Evolutionary conservation across 2,329 filamentous ascomycete genomes (phyloP).

Genomic region (Exophiala aquamarina): DNA sequence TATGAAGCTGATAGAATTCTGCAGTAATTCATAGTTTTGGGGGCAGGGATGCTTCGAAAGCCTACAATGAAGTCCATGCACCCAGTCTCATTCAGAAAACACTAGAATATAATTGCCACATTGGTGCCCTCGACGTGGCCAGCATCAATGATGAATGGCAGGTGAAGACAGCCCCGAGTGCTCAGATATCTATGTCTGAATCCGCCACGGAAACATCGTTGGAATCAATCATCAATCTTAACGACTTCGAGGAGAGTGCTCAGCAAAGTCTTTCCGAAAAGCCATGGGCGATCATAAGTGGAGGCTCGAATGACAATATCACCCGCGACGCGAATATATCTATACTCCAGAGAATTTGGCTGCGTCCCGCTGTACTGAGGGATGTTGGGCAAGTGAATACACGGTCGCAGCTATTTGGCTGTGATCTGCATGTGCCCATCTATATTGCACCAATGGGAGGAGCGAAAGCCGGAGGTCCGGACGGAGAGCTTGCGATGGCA

Average conservation of each 20-base stretch:
- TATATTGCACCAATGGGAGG: constrained; percentile 30
- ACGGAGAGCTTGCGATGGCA: constrained; percentile 44
- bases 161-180: too few relatives aligned
- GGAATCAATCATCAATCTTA: constrained; percentile 9
- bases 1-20: neutral
- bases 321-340: constrained; percentile 7
- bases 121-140: constrained; percentile 45
- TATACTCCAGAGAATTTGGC: constrained; percentile 43
- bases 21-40: constrained; percentile 75
- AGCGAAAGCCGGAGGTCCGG: constrained; percentile 44
- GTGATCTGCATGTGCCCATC: constrained; percentile 12
- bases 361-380: constrained; percentile 45
- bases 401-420: constrained; percentile 29
- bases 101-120: constrained; percentile 48
- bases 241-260: constrained; percentile 9
- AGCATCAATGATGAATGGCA: constrained; percentile 50
- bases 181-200: too few relatives aligned
- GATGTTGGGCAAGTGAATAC: constrained; percentile 38
- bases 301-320: constrained; percentile 17
- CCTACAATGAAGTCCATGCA: constrained; percentile 16
- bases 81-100: constrained; percentile 28
- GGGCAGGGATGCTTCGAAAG: constrained; percentile 62
- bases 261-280: constrained; percentile 12
- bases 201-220: constrained; percentile 15
- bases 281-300: constrained; percentile 30